Conservation (phyloP, 768 basidiomycete genomes). For the Trametes cinnabarina region DNA sequence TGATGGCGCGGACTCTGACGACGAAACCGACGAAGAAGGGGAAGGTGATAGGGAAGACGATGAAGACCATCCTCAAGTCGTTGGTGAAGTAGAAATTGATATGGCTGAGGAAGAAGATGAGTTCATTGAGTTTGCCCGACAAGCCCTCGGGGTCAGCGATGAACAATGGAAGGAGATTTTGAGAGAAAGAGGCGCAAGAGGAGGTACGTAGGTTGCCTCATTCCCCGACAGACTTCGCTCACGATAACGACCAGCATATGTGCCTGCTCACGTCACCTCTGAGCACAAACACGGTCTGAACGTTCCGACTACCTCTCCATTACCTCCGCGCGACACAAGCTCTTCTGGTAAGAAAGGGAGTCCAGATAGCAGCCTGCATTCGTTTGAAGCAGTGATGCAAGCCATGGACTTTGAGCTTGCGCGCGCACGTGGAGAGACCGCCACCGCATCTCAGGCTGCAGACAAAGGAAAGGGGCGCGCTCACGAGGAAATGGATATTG, state of each 20-base stretch:
- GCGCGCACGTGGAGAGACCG: slow-evolving; percentile 37
- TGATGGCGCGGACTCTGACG: slow-evolving; percentile 93
- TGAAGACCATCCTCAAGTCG: slow-evolving; percentile 79
- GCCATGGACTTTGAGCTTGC: slow-evolving; percentile 88
- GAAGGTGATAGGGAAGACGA: slow-evolving; percentile 60
- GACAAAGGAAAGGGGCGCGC: slow-evolving; percentile 48
- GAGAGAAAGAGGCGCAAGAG: slow-evolving; percentile 69
- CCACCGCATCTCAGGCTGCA: neutral
- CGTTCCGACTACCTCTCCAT: neutral
- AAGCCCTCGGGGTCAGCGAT: slow-evolving; percentile 84
- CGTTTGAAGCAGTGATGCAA: slow-evolving; percentile 94
- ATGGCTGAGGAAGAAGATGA: slow-evolving; percentile 94
- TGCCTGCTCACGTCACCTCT: slow-evolving; percentile 20
- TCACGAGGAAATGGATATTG: slow-evolving; percentile 57
- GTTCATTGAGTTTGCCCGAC: slow-evolving; percentile 92
- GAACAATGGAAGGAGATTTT: slow-evolving; percentile 90
- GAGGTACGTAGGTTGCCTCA: slow-evolving; percentile 55
- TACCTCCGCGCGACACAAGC: neutral
- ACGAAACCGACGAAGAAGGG: slow-evolving; percentile 72
- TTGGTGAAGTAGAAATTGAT: slow-evolving; percentile 82
- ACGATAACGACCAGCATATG: slow-evolving; percentile 21
- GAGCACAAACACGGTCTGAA: slow-evolving; percentile 10
- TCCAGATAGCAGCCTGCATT: slow-evolving; percentile 73
- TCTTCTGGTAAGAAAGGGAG: slow-evolving; percentile 39
- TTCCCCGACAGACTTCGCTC: too few relatives aligned